Percentiles rank a stretch among this genome's conserved stretches.
phyloP scores from a whole-genome alignment of 2,329 filamentous ascomycete species.

The Zymoseptoria brevis region DNA sequence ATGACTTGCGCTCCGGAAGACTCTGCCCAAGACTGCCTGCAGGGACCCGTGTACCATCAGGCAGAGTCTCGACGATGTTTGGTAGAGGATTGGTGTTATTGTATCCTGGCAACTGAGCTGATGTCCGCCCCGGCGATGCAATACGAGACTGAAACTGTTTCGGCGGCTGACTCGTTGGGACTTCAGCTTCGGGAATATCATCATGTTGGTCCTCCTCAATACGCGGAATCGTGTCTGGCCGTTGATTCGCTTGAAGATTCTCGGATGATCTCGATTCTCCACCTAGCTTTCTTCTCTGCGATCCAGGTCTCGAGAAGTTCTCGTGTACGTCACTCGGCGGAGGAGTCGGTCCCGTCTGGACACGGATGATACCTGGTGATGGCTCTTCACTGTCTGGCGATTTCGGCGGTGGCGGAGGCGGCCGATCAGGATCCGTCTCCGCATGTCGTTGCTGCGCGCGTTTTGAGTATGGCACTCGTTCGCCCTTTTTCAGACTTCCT shows the following conservation, averaged over 20 bases:
- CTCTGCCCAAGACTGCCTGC: slow-evolving; percentile 21
- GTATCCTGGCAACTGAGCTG: slow-evolving; percentile 44
- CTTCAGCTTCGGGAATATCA: slow-evolving; percentile 25
- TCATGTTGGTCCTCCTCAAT: slow-evolving; percentile 11
- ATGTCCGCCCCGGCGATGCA: slow-evolving; percentile 49
- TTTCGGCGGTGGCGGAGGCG: slow-evolving; percentile 41
- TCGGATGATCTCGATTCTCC: slow-evolving; percentile 26
- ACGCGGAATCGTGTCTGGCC: slow-evolving; percentile 1
- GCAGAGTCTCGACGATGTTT: slow-evolving; percentile 55
- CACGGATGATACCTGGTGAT: slow-evolving; percentile 49
- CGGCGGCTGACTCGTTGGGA: slow-evolving; percentile 31
- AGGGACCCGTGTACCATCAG: slow-evolving; percentile 28
- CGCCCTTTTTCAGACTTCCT: slow-evolving; percentile 78
- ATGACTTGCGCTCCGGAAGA: slow-evolving; percentile 46
- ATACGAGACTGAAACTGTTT: slow-evolving; percentile 50
- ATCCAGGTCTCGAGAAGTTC: slow-evolving; percentile 57
- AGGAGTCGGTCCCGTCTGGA: slow-evolving; percentile 61
- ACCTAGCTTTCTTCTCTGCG: slow-evolving; percentile 39
- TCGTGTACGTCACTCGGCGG: slow-evolving; percentile 33
- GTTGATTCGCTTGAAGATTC: slow-evolving; percentile 9
- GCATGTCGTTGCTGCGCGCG: slow-evolving; percentile 55
- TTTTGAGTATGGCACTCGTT: slow-evolving; percentile 67
- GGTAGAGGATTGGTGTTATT: slow-evolving; percentile 40
- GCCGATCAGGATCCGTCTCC: slow-evolving; percentile 53
- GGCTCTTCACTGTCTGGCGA: slow-evolving; percentile 32